Percentiles rank a stretch among this genome's conserved stretches.
Conservation (phyloP, 2,329 filamentous ascomycete genomes). For the Parastagonospora avenae region DNA sequence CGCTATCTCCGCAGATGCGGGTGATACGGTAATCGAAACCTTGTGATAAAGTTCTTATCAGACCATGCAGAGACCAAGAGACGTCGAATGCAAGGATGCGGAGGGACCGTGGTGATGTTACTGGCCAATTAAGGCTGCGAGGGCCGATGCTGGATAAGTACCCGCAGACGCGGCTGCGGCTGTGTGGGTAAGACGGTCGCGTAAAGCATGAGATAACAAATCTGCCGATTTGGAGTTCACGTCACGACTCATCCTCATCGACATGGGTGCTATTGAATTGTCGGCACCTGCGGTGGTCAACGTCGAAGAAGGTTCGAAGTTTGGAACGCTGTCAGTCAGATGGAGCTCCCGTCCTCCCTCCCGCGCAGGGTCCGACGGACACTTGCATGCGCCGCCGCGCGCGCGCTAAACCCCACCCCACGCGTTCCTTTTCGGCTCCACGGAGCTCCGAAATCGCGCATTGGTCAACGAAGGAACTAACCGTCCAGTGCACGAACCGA, state of each 20-base stretch:
- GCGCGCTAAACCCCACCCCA: constrained; percentile 2
- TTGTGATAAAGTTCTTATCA: constrained; percentile 17
- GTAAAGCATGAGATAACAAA: constrained; percentile 6
- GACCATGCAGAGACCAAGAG: neutral
- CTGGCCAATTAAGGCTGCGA: constrained; percentile 10
- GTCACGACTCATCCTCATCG: neutral
- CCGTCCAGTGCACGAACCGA: neutral
- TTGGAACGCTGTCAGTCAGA: neutral
- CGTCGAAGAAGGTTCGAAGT: neutral
- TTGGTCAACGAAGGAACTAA: constrained; percentile 3
- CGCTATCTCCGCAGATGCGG: constrained; percentile 9
- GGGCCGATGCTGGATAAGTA: constrained; percentile 8
- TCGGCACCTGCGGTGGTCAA: neutral
- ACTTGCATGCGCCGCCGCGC: neutral
- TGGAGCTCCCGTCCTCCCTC: constrained; percentile 11
- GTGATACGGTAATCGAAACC: constrained; percentile 1
- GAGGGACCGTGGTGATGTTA: constrained; percentile 8
- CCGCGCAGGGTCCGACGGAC: constrained; percentile 12
- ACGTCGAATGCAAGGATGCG: constrained; percentile 2
- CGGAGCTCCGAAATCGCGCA: neutral
- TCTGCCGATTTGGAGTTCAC: neutral
- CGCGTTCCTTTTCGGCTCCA: constrained; percentile 1
- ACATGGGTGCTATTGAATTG: neutral
- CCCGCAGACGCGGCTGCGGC: constrained; percentile 10
- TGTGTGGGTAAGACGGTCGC: constrained; percentile 13